Conservation (phyloP, 2,329 filamentous ascomycete genomes). For the Fusarium nanum region DNA sequence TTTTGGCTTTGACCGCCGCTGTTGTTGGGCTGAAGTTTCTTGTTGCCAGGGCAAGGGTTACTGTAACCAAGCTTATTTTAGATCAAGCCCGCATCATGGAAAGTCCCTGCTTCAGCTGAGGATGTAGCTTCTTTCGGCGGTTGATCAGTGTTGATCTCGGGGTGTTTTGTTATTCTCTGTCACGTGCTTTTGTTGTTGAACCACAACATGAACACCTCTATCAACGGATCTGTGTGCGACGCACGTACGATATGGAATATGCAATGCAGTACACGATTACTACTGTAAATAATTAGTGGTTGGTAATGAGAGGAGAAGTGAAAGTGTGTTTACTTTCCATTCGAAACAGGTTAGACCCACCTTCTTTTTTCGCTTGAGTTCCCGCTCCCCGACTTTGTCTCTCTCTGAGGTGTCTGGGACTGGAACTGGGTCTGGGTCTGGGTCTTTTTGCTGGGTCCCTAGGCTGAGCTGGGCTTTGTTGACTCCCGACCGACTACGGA, state of each 20-base stretch:
- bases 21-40: conserved; percentile 32
- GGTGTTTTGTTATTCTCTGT: conserved; percentile 6
- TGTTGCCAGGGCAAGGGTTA: conserved; percentile 27
- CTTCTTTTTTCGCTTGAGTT: conserved; percentile 23
- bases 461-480: conserved; percentile 18
- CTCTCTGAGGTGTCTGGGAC: neutral
- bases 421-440: neutral
- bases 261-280: conserved; percentile 2
- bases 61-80: conserved; percentile 28
- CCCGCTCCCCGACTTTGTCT: conserved; percentile 22
- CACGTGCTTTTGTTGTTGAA: conserved; percentile 30
- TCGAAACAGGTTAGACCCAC: conserved; percentile 37
- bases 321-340: conserved; percentile 45
- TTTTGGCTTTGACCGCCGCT: conserved; percentile 33
- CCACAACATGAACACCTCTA: conserved; percentile 7
- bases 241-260: conserved; percentile 17
- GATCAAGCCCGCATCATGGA: conserved; percentile 8
- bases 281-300: conserved; percentile 8
- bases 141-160: neutral
- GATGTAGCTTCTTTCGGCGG: neutral
- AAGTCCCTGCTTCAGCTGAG: neutral
- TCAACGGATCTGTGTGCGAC: conserved; percentile 22
- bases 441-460: conserved; percentile 4
- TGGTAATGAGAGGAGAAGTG: neutral
- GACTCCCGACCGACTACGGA: conserved; percentile 24